phyloP scores from a whole-genome alignment of 139 green algal species.

The Chlorokybus atmophyticus region DNA sequence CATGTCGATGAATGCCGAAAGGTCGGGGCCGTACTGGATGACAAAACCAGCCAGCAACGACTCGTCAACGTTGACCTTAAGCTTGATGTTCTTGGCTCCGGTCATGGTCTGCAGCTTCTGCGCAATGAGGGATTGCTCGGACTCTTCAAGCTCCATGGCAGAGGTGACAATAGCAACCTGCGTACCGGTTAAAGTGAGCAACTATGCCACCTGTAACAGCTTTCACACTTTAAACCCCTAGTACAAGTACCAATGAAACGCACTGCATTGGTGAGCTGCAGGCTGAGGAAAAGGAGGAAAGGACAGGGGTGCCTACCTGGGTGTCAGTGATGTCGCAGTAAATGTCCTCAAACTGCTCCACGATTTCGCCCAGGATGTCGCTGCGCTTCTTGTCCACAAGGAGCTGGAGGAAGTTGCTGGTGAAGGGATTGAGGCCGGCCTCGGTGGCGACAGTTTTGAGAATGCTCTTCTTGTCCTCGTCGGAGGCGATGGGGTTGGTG shows the following conservation, averaged over 20 bases:
- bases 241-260: too few species aligned
- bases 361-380: constrained; percentile 61
- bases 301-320: constrained; percentile 56
- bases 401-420: constrained; percentile 91
- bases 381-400: constrained; percentile 82
- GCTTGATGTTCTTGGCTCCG: constrained; percentile 98
- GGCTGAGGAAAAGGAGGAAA: too few species aligned
- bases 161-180: constrained; percentile 81
- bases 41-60: constrained; percentile 90
- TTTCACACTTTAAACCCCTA: too few species aligned
- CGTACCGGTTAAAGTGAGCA: too few species aligned
- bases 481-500: constrained; percentile 64
- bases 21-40: constrained; percentile 71
- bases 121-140: constrained; percentile 97
- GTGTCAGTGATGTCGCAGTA: constrained; percentile 96
- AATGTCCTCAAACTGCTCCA: constrained; percentile 74
- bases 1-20: constrained; percentile 87
- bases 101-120: constrained; percentile 99
- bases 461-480: constrained; percentile 77
- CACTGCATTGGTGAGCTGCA: too few species aligned
- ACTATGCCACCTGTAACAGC: too few species aligned
- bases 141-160: constrained; percentile 93
- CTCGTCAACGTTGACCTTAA: constrained; percentile 88
- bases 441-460: constrained; percentile 69
- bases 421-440: constrained; percentile 64